Percentiles rank a stretch among this genome's conserved stretches.
Conservation (phyloP, 495 filamentous ascomycete species). For the Penicillium macrosclerotiorum region DNA sequence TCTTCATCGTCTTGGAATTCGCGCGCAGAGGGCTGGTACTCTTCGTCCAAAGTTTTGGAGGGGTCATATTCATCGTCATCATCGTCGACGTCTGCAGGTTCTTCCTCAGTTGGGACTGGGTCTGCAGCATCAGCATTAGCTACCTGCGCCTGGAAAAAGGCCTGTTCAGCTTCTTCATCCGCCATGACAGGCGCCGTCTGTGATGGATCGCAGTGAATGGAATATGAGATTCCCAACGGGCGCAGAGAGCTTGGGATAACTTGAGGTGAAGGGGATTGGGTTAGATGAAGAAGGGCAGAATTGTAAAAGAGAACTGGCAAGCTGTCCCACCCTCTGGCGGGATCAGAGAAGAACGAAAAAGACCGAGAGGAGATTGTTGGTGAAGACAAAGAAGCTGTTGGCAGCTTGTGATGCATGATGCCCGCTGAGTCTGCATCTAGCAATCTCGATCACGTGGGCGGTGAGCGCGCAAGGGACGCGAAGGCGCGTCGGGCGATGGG, state of each 20-base stretch:
- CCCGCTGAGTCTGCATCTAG: constrained; percentile 5
- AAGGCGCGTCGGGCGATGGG: constrained; percentile 22
- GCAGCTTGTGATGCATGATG: constrained; percentile 1
- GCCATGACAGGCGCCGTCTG: constrained; percentile 45
- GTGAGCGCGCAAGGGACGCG: constrained; percentile 32
- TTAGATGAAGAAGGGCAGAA: not conserved
- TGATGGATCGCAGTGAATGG: constrained; percentile 7
- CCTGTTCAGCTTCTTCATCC: constrained; percentile 59
- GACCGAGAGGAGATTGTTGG: not conserved
- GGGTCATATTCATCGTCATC: constrained; percentile 57
- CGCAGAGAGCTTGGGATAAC: not conserved
- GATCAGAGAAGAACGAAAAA: not conserved
- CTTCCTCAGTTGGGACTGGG: constrained; percentile 41
- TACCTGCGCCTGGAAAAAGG: constrained; percentile 58
- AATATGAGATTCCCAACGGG: constrained; percentile 2
- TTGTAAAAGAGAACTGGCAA: not conserved
- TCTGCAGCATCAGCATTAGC: constrained; percentile 45
- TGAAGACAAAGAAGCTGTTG: not conserved
- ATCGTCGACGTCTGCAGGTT: constrained; percentile 51
- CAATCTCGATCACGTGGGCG: constrained; percentile 23
- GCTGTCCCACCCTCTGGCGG: not conserved
- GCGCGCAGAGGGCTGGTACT: constrained; percentile 33
- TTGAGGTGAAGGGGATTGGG: not conserved
- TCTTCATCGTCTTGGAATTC: constrained; percentile 14
- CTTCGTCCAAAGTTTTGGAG: constrained; percentile 45